Percentiles rank a stretch among this genome's conserved stretches.
Conservation (phyloP, 2,329 filamentous ascomycete genomes). For the Akanthomyces lecanii region DNA sequence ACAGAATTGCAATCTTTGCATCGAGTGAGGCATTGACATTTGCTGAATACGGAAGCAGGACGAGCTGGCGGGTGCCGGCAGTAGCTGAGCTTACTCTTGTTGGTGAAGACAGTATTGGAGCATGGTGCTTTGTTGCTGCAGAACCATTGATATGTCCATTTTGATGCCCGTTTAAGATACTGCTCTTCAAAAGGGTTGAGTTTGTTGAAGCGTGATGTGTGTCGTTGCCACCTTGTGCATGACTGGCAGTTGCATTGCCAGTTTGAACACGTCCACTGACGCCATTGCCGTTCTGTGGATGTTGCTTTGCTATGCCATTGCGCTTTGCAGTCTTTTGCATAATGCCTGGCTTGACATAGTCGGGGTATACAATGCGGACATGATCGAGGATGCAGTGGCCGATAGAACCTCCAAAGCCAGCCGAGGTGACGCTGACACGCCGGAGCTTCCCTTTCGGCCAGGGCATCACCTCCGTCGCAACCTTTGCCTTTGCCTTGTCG, state of each 20-base stretch:
- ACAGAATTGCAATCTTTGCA: background rate
- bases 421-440: background rate
- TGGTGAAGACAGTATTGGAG: too few species aligned
- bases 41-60: background rate
- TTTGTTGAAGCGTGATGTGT: too few species aligned
- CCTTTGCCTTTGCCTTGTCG: slow-evolving; percentile 16
- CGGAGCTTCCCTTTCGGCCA: slow-evolving; percentile 14
- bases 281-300: background rate
- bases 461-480: slow-evolving; percentile 1
- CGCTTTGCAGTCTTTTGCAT: too few species aligned
- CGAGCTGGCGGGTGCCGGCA: background rate
- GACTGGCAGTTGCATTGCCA: too few species aligned
- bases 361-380: background rate
- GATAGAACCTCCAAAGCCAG: background rate
- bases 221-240: too few species aligned
- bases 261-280: background rate
- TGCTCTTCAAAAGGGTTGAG: too few species aligned
- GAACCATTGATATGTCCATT: background rate
- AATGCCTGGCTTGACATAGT: background rate
- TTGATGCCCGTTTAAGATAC: background rate
- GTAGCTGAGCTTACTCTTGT: too few species aligned
- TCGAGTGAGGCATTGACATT: background rate
- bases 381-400: background rate
- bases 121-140: too few species aligned
- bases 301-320: too few species aligned